Evolutionary conservation across 2,329 filamentous ascomycete genomes (phyloP), one percentile per base, ranked within the genome.

Genomic region (Fusarium drepaniforme): DNA sequence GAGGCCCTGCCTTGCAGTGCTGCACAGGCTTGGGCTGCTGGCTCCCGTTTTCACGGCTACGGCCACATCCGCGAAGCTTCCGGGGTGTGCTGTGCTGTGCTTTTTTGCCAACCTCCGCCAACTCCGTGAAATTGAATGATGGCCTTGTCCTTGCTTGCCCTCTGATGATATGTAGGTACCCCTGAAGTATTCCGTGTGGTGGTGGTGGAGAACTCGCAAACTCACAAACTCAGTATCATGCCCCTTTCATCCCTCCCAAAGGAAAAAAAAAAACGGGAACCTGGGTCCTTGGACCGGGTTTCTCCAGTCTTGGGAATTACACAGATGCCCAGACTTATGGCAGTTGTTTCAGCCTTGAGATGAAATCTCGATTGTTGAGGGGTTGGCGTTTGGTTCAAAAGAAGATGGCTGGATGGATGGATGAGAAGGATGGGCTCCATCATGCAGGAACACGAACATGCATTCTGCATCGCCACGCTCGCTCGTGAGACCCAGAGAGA

Each of bases 281-380:
- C 38, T 49, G 38, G 42, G 30, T 35, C 58, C 16, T 33, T 33
- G 35, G 57, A 28, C 53, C 58, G 35, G 33, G 23, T 25, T 49
- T 63, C 16, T 64, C 59, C 38, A 49, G 21, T 51, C n/a, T 60
- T 53, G 37, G 23, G 40, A 57, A 64, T 57, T 57, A 51, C 49
- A 57, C 18, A 57, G 44, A 51, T 63, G 59, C 42, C 62, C 58
- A 63, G 56, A 46, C 49, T 74, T 16, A 57, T 66, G 59, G 58
- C 33, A 60, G 33, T 68, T 63, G 66, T 75, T 75, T 75, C 73
- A 75, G 64, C 73, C 70, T 73, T 68, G 37, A 64, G 30, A 68
- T 68, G 51, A 46, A 75, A 72, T 72, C 65, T 74, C 68, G 72
- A 75, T 74, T 75, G 62, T 66, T 46, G 70, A 66, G 65, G 60